phyloP scores from a whole-genome alignment of 2,329 filamentous ascomycete species.

The Beauveria sp. region DNA sequence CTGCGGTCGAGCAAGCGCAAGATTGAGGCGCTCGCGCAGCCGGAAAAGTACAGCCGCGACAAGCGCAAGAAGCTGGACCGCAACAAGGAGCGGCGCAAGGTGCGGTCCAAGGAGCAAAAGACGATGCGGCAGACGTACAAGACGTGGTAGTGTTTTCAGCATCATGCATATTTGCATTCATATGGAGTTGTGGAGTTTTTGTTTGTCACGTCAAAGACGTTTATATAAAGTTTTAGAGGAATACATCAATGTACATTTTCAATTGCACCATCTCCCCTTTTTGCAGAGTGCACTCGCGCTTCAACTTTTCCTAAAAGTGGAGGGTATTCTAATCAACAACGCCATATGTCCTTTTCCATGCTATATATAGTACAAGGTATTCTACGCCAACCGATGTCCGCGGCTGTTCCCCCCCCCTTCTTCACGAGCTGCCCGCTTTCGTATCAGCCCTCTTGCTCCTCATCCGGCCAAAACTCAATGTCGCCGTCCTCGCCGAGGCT shows the following conservation, averaged over 20 bases:
- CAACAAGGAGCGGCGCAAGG: constrained; percentile 78
- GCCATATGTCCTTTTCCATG: not conserved
- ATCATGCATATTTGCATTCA: constrained; percentile 1
- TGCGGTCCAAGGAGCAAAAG: constrained; percentile 65
- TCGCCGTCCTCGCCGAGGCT: constrained; percentile 71
- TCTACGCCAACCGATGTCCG: not conserved
- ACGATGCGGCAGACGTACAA: constrained; percentile 65
- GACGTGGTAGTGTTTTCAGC: constrained; percentile 23
- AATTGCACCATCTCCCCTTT: not conserved
- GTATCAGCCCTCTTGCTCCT: constrained; percentile 25
- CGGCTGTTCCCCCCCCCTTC: not conserved
- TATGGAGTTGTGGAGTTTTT: constrained; percentile 1
- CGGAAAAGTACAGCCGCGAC: constrained; percentile 67
- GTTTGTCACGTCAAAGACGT: not conserved
- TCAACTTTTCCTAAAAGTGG: not conserved
- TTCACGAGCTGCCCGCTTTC: constrained; percentile 14
- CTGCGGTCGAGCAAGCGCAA: constrained; percentile 76
- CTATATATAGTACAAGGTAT: not conserved
- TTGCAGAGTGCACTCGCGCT: not conserved
- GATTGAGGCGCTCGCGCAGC: constrained; percentile 77
- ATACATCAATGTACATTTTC: not conserved
- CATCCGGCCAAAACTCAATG: constrained; percentile 85
- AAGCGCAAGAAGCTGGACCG: constrained; percentile 80
- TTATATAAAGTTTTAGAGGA: not conserved
- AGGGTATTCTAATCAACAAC: constrained; percentile 7